These are phyloP conservation scores for Auriscalpium orientale DNA, from an alignment of 768 basidiomycete genomes.

Conservation along the genomic window DNA sequence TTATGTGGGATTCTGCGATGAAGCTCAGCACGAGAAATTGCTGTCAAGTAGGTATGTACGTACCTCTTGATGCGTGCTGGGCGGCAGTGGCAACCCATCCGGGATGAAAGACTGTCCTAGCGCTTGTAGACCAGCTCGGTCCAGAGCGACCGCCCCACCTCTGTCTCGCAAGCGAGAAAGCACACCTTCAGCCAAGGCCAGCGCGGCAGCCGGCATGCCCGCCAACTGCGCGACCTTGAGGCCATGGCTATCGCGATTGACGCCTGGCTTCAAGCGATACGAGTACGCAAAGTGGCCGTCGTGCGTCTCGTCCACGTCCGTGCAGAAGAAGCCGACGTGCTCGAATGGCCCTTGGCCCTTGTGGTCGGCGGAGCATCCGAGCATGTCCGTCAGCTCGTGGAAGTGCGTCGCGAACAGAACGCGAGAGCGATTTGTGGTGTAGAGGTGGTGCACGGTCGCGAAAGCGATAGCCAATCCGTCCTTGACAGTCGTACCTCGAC, in stretches of 20 bases:
- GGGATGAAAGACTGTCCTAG: conserved; percentile 12
- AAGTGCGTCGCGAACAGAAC: conserved; percentile 99
- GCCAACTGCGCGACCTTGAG: conserved; percentile 85
- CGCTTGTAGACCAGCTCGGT: neutral
- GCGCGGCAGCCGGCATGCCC: conserved; percentile 62
- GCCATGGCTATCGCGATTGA: conserved; percentile 88
- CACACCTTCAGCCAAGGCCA: conserved; percentile 53
- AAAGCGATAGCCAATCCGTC: conserved; percentile 94
- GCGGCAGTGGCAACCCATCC: neutral
- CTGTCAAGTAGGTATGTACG: neutral
- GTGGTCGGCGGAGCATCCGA: conserved; percentile 48
- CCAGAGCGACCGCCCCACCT: neutral
- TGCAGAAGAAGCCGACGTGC: conserved; percentile 81
- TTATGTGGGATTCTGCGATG: too few species aligned
- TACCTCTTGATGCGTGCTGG: neutral
- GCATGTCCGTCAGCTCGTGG: conserved; percentile 84
- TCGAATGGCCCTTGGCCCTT: conserved; percentile 41
- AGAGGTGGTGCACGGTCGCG: conserved; percentile 78
- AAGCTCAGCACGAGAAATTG: neutral
- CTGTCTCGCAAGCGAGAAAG: conserved; percentile 31
- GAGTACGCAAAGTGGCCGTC: conserved; percentile 78
- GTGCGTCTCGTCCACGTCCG: conserved; percentile 76
- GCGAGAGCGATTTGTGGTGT: conserved; percentile 62
- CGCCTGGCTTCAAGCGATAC: conserved; percentile 70
- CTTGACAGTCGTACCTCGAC: conserved; percentile 85